phyloP scores from a whole-genome alignment of 2,329 filamentous ascomycete species.

The Colletotrichum sp. region DNA sequence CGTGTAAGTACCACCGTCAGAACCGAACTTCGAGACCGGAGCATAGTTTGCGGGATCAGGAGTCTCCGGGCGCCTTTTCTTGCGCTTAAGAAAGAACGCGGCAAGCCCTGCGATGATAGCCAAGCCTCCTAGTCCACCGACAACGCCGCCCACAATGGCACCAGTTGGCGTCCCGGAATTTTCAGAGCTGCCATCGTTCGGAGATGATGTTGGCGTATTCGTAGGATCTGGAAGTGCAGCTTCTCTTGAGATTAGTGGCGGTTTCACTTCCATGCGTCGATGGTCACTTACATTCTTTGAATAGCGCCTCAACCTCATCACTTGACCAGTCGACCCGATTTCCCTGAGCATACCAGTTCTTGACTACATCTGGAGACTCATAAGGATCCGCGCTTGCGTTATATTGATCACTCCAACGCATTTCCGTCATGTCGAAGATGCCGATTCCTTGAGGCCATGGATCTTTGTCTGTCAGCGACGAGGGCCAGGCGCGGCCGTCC shows the following conservation, averaged over 20 bases:
- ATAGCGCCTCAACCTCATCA: neutral
- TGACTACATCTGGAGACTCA: neutral
- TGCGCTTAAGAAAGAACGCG: neutral
- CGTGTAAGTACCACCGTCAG: neutral
- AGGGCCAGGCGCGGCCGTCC: neutral
- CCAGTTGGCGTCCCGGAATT: neutral
- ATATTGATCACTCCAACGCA: conserved; percentile 31
- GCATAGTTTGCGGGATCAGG: neutral
- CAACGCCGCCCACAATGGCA: neutral
- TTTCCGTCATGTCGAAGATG: conserved; percentile 42
- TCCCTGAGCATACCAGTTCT: neutral
- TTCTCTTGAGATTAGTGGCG: neutral
- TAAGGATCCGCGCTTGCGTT: neutral
- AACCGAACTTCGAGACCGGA: neutral
- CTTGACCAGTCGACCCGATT: neutral
- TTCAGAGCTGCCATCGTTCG: neutral
- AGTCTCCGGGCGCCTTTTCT: neutral
- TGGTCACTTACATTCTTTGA: neutral
- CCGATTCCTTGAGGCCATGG: conserved; percentile 41
- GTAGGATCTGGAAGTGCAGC: neutral
- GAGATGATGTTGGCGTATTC: neutral
- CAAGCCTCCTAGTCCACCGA: neutral
- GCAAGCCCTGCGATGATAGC: neutral
- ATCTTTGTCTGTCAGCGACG: conserved; percentile 26
- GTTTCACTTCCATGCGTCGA: rapidly evolving